phyloP scores from a whole-genome alignment of 306 rosid genomes.

The Begonia loranthoides region DNA sequence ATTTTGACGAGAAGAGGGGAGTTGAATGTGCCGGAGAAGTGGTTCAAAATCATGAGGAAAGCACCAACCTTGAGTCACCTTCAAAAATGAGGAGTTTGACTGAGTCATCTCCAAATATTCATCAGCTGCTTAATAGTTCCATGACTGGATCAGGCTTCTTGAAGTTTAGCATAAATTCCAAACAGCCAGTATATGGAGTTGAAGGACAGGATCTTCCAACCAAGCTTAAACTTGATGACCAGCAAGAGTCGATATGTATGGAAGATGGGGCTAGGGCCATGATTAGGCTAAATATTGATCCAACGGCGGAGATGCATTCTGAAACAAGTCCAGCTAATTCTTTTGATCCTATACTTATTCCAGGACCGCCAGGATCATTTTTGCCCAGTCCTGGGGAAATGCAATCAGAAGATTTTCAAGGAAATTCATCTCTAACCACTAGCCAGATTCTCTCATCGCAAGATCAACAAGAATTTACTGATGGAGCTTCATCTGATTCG shows the following conservation, averaged over 20 bases:
- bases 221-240: constrained; percentile 8
- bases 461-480: constrained; percentile 20
- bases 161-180: too few relatives aligned
- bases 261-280: constrained; percentile 5
- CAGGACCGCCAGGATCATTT: constrained; percentile 61
- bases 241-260: constrained; percentile 9
- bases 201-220: too few relatives aligned
- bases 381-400: constrained; percentile 48
- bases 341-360: constrained; percentile 44
- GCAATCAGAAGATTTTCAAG: constrained; percentile 45
- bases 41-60: constrained; percentile 12
- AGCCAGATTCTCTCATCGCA: constrained; percentile 32
- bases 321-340: constrained; percentile 15
- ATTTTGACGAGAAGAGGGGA: not conserved
- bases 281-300: constrained; percentile 19
- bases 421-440: constrained; percentile 41
- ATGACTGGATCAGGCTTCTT: too few relatives aligned
- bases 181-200: too few relatives aligned
- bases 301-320: constrained; percentile 19
- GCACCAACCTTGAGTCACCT: not conserved
- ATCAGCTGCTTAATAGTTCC: too few relatives aligned
- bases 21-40: constrained; percentile 10
- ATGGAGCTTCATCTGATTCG: constrained; percentile 42
- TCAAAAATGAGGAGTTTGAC: too few relatives aligned
- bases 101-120: too few relatives aligned